Base-by-base conservation (phyloP, 176 grass and related monocot genomes). In the Musa schizocarpa region DNA sequence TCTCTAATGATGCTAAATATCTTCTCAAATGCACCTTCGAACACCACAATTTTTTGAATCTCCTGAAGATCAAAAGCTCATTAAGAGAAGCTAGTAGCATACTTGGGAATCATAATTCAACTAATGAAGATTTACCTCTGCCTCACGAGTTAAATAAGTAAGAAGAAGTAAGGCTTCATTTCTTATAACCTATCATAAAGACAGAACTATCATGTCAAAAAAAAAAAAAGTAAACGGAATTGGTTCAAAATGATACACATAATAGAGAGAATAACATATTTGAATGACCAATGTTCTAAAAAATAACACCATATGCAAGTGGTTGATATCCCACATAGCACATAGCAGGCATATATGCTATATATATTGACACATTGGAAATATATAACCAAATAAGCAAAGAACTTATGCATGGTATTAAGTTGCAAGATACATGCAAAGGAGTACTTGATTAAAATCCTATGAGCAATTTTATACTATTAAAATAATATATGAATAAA, bases 1-100 rank as follows among this genome's bases (percentile, higher is more conserved):
- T 99, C 95, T 51, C 73, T 91, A 63, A 99, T 92, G 87, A 94
- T 99, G 88, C 95, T 99, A 86, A 99, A 92, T 89, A 99, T 87
- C 74, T 99, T 99, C 78, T 99, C 95, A 82, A 94, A 99, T 69
- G 69, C 95, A 87, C 95, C 95, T 78, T 99, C 95, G 79, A 99
- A 99, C 77, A 92, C 95, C 26, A 94, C 78, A 82, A 99, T 94
- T 89, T 99, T 99, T 99, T 99, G 90, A 86, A 99, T 99, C 85
- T 99, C 95, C 95, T 99, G 76, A 78, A 88, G 57, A 56, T 25
- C 81, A 54, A 65, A 68, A 2, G 76, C 74, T 11, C 50, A 76
- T 25, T 80, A 3, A 74, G 51, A 74, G 74, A 82, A 49, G 68
- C 23, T 34, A 68, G 17, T 7, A 61, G 20, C 2, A 66, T 52